Evolutionary conservation across 768 basidiomycete species (phyloP).

Genomic region (Russula sp.): DNA sequence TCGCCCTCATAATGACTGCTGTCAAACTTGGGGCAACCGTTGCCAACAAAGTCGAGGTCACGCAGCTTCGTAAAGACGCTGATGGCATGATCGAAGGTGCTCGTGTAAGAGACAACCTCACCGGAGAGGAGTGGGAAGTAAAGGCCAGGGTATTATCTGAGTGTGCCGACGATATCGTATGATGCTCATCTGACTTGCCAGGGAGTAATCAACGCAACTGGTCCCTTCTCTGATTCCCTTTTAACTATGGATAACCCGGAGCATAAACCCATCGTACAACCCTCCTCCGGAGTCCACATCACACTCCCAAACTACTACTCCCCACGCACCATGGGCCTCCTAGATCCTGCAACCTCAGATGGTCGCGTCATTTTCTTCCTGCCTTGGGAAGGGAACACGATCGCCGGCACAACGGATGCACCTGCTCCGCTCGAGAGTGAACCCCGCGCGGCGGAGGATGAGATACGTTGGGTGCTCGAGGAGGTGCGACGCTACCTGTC

Average conservation of each 20-base stretch:
- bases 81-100: conserved; percentile 66
- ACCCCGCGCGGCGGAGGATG: conserved; percentile 83
- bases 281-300: conserved; percentile 92
- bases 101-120: conserved; percentile 70
- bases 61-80: conserved; percentile 59
- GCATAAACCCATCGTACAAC: conserved; percentile 82
- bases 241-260: conserved; percentile 70
- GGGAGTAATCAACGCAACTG: conserved; percentile 96
- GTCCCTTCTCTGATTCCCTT: conserved; percentile 85
- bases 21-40: conserved; percentile 85
- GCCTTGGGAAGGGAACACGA: conserved; percentile 96
- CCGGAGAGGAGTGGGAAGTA: conserved; percentile 76
- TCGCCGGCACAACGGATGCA: conserved; percentile 94
- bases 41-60: conserved; percentile 88
- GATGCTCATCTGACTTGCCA: conserved; percentile 25
- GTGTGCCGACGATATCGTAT: not conserved
- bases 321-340: conserved; percentile 87
- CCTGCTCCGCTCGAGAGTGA: conserved; percentile 64
- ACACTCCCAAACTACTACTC: conserved; percentile 97
- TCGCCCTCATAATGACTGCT: conserved; percentile 89
- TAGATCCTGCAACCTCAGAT: conserved; percentile 93
- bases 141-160: conserved; percentile 55
- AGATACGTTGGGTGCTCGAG: conserved; percentile 94
- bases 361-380: conserved; percentile 99
- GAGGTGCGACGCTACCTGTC: conserved; percentile 86